Base-by-base conservation (phyloP, 371 early-diverging fungal genomes). In the Actinomortierella ambigua region DNA sequence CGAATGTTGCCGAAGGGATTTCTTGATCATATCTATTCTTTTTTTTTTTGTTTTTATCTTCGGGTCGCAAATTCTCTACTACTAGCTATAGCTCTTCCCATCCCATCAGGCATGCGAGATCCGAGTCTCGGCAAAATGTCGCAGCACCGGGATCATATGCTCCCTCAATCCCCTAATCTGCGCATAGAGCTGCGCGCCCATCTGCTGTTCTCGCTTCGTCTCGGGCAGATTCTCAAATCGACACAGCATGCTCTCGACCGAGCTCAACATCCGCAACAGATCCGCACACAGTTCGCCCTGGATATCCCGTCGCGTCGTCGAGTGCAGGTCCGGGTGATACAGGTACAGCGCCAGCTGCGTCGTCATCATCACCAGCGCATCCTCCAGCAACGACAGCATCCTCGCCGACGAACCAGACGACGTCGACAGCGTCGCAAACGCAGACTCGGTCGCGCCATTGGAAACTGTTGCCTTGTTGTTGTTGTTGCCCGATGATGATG, bases 161-260 rank as follows among this genome's bases (percentile, higher is more conserved):
- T 67, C 68, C 27, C 75, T 40, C 54, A 73, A 41, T 13, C 63
- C 59, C 48, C 50, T 56, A 42, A 73, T 65, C 54, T 67, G 63
- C 18, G 50, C 60, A 29, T 60, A 50, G 1, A 63, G 60, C 58
- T 63, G 67, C 1, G 42, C 48, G 22, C 67, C 59, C 29, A 65
- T 18, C 17, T 56, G 62, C 14, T 57, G 43, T 59, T 51, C 53
- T 57, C 62, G 39, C 65, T 34, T 22, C 42, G 60, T 42, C 1
- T 46, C 55, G 2, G 71, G 71, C 8, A 73, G 67, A 49, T 73
- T 73, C 22, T 73, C 75, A 34, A 73, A 73, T 51, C 67, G 75
- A 29, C 63, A 67, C 40, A 73, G 41, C 67, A 73, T 73, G 42
- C 67, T 44, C 39, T 57, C 56, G 1, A 57, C 60, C 46, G 75